phyloP scores from a whole-genome alignment of 306 rosid genomes.

The Benincasa hispida region DNA sequence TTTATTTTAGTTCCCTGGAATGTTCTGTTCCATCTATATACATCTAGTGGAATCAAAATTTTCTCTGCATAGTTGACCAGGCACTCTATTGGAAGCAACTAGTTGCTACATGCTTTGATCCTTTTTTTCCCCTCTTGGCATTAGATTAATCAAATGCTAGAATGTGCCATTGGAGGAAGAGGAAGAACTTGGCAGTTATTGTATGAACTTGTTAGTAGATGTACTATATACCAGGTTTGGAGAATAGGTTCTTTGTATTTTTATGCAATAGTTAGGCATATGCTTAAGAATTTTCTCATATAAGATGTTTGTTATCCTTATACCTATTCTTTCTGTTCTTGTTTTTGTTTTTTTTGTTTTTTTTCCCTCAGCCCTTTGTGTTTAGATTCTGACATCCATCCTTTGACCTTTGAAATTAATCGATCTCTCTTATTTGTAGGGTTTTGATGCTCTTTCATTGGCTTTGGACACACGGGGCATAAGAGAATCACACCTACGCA shows the following conservation, averaged over 20 bases:
- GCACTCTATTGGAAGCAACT: not conserved
- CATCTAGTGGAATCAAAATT: not conserved
- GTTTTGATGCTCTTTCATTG: constrained; percentile 60
- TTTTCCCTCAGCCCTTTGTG: not conserved
- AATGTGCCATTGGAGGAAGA: not conserved
- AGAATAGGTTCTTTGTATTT: not conserved
- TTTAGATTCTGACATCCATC: not conserved
- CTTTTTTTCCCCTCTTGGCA: not conserved
- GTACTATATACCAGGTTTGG: too few relatives aligned
- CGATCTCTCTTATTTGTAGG: constrained; percentile 36
- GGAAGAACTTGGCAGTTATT: not conserved
- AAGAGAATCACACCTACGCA: constrained; percentile 88
- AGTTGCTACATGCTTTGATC: not conserved
- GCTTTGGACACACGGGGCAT: constrained; percentile 83
- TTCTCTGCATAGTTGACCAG: not conserved
- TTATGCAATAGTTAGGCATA: not conserved
- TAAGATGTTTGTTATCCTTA: not conserved
- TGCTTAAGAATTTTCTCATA: not conserved
- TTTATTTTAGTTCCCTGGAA: not conserved
- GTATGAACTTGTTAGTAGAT: not conserved
- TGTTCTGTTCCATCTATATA: not conserved
- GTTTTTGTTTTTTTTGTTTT: too few relatives aligned
- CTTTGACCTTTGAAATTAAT: constrained; percentile 7
- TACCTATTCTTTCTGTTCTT: too few relatives aligned
- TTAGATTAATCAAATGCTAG: not conserved